Percentiles rank a stretch among this genome's conserved stretches.
phyloP scores from a whole-genome alignment of 768 basidiomycete genomes.

The Myochromella boudieri region DNA sequence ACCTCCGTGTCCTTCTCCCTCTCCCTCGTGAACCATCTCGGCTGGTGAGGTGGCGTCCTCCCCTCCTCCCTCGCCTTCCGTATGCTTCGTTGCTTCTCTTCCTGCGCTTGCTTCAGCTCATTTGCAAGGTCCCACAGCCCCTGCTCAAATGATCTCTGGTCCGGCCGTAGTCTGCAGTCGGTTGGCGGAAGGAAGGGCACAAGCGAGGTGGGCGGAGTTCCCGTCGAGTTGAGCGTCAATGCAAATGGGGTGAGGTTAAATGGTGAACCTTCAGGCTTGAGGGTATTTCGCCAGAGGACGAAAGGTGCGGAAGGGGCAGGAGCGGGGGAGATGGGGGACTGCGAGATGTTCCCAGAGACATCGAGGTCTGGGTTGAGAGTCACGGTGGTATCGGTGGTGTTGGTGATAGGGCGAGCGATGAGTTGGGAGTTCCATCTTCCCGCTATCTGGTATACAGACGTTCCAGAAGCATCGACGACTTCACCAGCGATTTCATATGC shows the following conservation, averaged over 20 bases:
- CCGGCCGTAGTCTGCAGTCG: slow-evolving; percentile 89
- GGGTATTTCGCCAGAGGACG: slow-evolving; percentile 90
- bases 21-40: slow-evolving; percentile 85
- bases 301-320: slow-evolving; percentile 38
- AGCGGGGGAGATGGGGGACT: too few relatives aligned
- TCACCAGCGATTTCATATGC: slow-evolving; percentile 91
- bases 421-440: slow-evolving; percentile 96
- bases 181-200: slow-evolving; percentile 79
- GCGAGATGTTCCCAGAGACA: slow-evolving; percentile 43
- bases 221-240: slow-evolving; percentile 87
- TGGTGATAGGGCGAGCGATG: slow-evolving; percentile 66
- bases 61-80: slow-evolving; percentile 78
- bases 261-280: slow-evolving; percentile 72
- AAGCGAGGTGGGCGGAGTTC: slow-evolving; percentile 72
- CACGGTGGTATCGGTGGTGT: slow-evolving; percentile 44
- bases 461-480: slow-evolving; percentile 66
- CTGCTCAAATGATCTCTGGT: slow-evolving; percentile 92
- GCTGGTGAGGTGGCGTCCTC: slow-evolving; percentile 62
- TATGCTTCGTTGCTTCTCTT: slow-evolving; percentile 79
- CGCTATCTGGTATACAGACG: slow-evolving; percentile 82
- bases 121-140: slow-evolving; percentile 86
- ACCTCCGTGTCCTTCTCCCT: slow-evolving; percentile 90
- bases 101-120: slow-evolving; percentile 74
- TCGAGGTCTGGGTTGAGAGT: slow-evolving; percentile 72
- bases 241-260: slow-evolving; percentile 97